Evolutionary conservation across 225 moss, liverwort and hornwort species (phyloP).

Genomic region (Climacium dendroides): DNA sequence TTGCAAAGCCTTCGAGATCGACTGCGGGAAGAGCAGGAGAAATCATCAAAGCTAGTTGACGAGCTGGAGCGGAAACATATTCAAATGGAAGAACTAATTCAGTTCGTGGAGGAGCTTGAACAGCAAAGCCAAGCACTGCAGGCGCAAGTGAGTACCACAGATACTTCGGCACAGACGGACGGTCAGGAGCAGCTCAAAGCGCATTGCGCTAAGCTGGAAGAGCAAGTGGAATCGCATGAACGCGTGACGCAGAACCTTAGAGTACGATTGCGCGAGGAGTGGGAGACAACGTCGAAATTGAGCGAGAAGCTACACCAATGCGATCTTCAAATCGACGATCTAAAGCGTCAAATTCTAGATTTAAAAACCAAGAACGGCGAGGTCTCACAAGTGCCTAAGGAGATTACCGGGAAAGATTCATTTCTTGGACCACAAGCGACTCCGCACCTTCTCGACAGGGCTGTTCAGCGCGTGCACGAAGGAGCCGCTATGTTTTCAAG

Average conservation of each 20-base stretch:
- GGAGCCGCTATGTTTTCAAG: constrained; percentile 16
- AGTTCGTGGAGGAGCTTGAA: constrained; percentile 16
- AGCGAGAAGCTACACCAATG: background rate
- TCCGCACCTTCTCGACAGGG: constrained; percentile 10
- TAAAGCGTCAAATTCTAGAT: background rate
- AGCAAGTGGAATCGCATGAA: constrained; percentile 12
- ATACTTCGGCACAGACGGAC: constrained; percentile 3
- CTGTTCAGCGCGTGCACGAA: constrained; percentile 19
- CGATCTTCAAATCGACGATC: constrained; percentile 15
- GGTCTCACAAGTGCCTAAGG: background rate
- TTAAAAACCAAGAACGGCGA: background rate
- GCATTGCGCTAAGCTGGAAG: constrained; percentile 13
- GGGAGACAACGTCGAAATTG: constrained; percentile 12
- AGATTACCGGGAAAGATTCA: constrained; percentile 4
- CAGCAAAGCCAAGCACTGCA: background rate
- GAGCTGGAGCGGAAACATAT: constrained; percentile 10
- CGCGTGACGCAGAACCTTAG: constrained; percentile 7
- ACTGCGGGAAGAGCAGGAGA: constrained; percentile 18
- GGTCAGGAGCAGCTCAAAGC: constrained; percentile 12
- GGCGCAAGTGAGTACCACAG: background rate
- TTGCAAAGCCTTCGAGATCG: constrained; percentile 6
- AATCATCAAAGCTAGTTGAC: constrained; percentile 4
- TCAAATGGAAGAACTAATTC: constrained; percentile 10
- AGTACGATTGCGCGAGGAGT: constrained; percentile 16
- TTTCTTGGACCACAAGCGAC: constrained; percentile 15